Percentiles rank a stretch among this genome's conserved stretches.
These are phyloP conservation scores for Hirschioporus abietinus DNA, from an alignment of 768 basidiomycete species.

Conservation along the genomic window DNA sequence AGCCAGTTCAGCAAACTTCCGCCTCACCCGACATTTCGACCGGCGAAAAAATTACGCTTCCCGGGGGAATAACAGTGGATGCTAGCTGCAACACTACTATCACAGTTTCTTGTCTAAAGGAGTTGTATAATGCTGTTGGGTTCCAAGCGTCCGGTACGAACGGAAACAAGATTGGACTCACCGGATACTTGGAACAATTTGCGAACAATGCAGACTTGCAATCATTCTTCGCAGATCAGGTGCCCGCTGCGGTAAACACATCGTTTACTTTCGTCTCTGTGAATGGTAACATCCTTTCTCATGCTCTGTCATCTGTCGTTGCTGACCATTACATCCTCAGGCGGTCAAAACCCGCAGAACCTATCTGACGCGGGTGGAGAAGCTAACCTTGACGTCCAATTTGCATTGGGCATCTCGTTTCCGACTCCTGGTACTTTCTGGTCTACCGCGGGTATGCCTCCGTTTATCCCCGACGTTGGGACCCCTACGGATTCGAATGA, in stretches of 20 bases:
- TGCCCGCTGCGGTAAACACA: constrained; percentile 30
- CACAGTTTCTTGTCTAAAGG: constrained; percentile 47
- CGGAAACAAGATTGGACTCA: constrained; percentile 49
- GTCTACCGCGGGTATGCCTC: constrained; percentile 58
- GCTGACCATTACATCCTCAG: constrained; percentile 26
- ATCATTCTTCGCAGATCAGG: constrained; percentile 25
- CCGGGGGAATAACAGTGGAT: constrained; percentile 34
- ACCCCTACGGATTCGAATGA: constrained; percentile 42
- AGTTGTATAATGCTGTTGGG: constrained; percentile 49
- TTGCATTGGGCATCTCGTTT: constrained; percentile 57
- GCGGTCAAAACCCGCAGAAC: constrained; percentile 56
- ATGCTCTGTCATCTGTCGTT: background rate
- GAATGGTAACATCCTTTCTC: constrained; percentile 34
- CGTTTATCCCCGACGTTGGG: constrained; percentile 43
- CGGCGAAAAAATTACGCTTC: constrained; percentile 9
- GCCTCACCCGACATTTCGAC: constrained; percentile 4
- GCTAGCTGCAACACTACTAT: constrained; percentile 26
- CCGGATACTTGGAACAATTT: constrained; percentile 48
- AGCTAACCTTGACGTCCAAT: constrained; percentile 65
- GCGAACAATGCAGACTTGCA: constrained; percentile 48
- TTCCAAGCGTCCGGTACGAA: constrained; percentile 37
- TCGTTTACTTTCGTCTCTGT: constrained; percentile 50
- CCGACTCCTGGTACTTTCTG: constrained; percentile 57
- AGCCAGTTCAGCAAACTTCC: constrained; percentile 2
- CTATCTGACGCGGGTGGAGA: constrained; percentile 50